Base-by-base conservation (phyloP, 2,329 filamentous ascomycete genomes). In the Colletotrichum cereale region DNA sequence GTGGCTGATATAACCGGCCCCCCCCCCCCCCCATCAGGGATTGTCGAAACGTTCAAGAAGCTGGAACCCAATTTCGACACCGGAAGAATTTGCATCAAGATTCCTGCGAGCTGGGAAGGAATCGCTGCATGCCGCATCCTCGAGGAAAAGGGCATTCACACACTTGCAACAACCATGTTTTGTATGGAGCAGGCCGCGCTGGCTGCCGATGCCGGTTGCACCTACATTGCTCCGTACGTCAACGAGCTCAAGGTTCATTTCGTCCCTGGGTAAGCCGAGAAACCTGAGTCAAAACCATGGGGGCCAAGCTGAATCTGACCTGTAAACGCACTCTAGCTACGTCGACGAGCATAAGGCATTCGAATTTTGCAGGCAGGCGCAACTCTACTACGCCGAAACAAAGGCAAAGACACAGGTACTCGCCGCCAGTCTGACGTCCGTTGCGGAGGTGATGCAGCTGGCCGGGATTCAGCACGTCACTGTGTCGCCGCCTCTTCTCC, bases 211-310 rank as follows among this genome's bases (percentile, higher is more conserved):
- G 87, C 85, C 0, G 83, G 85, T 5, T 91, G 89, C 74, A 85
- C 85, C 0, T 92, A 91, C 75, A 88, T 92, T 53, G 88, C 90
- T 0, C 90, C 90, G 0, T 92, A 91, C 73, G 87, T 92, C 38
- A 91, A 92, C 75, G 89, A 91, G 74, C 80, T 92, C 50, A 87
- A 86, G 73, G 90, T 90, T 6, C 89, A 91, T 75, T 88, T 91
- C 67, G 86, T 89, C 52, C 75, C 80, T 16, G 81, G 78, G 84
- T 88, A 77, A 74, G 80, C 76, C 3, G 11, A 3, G 5, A 18
- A 38, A n/a, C 47, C 31, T 12, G 14, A 14, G 29, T 18, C 21
- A 21, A 34, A 11, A 48, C 16, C 21, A n/a, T 44, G 24, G 0
- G 24, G 0, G 4, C 5, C 18, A 21, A 55, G 36, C 34, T 36